phyloP scores from a whole-genome alignment of 371 early-diverging fungal genomes.

The Mortierella sp. region DNA sequence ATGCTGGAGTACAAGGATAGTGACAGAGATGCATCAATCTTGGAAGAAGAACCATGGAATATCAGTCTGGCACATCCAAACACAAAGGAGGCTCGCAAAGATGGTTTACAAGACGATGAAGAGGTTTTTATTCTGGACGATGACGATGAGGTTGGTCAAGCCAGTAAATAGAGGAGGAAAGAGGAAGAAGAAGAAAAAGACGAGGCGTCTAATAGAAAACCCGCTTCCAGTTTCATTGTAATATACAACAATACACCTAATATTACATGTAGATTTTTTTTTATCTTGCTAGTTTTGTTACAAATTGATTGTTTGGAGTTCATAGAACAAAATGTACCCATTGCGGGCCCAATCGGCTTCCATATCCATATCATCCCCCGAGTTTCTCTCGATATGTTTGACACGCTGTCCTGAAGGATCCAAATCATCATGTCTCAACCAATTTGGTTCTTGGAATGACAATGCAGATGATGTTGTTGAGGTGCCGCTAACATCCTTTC shows the following conservation, averaged over 20 bases:
- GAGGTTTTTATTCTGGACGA: slow-evolving; percentile 39
- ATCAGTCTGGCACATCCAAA: slow-evolving; percentile 12
- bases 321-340: slow-evolving; percentile 72
- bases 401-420: slow-evolving; percentile 54
- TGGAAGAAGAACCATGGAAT: slow-evolving; percentile 25
- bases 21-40: slow-evolving; percentile 1
- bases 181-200: neutral
- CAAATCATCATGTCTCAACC: slow-evolving; percentile 55
- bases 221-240: neutral
- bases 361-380: slow-evolving; percentile 50
- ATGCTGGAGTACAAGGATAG: neutral
- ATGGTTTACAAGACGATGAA: slow-evolving; percentile 10
- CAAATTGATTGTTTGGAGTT: slow-evolving; percentile 59
- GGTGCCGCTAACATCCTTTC: slow-evolving; percentile 1
- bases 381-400: slow-evolving; percentile 28
- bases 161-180: slow-evolving; percentile 5
- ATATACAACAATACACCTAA: neutral
- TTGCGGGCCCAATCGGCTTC: slow-evolving; percentile 62
- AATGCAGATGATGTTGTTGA: neutral
- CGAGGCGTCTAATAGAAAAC: neutral
- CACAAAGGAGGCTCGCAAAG: neutral
- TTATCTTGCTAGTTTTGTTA: slow-evolving; percentile 3
- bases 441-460: slow-evolving; percentile 45
- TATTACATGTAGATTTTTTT: neutral
- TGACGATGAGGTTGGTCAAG: slow-evolving; percentile 9